Evolutionary conservation across 352 stramenopile species (phyloP).

Genomic region (Globisporangium alternatum): DNA sequence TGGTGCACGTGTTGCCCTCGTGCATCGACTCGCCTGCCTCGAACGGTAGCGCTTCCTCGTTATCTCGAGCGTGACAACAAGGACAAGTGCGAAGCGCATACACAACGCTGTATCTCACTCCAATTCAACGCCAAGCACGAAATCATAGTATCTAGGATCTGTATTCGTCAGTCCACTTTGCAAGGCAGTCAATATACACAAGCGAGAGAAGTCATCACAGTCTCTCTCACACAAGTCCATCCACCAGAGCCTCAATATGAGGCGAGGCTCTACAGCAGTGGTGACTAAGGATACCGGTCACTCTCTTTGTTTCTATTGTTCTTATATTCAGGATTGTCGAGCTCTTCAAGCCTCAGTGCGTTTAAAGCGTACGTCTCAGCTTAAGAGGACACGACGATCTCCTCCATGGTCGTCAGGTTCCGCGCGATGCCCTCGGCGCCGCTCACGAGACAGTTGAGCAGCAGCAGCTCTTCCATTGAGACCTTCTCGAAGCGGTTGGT

Average conservation of each 20-base stretch:
- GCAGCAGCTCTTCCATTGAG: constrained; percentile 76
- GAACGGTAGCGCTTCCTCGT: too few relatives aligned
- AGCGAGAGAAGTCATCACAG: background rate
- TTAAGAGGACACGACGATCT: constrained; percentile 71
- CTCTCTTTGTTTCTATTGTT: background rate
- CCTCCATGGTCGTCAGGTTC: constrained; percentile 69
- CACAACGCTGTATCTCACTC: background rate
- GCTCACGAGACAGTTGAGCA: constrained; percentile 83
- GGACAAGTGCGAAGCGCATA: background rate
- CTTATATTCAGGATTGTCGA: background rate
- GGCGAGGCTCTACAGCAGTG: background rate
- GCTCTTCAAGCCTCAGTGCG: background rate
- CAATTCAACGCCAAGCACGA: background rate
- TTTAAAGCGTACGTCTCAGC: background rate
- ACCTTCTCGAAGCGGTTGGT: constrained; percentile 68
- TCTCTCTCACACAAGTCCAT: too few relatives aligned
- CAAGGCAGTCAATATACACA: background rate
- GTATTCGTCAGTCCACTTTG: background rate
- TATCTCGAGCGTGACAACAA: background rate
- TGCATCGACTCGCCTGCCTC: too few relatives aligned
- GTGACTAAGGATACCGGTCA: background rate
- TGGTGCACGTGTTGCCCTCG: too few relatives aligned
- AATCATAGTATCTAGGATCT: background rate
- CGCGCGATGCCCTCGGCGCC: constrained; percentile 72
- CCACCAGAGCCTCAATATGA: background rate